These are phyloP conservation scores for Fusarium citri DNA, from an alignment of 2,329 filamentous ascomycete genomes.

Conservation along the genomic window DNA sequence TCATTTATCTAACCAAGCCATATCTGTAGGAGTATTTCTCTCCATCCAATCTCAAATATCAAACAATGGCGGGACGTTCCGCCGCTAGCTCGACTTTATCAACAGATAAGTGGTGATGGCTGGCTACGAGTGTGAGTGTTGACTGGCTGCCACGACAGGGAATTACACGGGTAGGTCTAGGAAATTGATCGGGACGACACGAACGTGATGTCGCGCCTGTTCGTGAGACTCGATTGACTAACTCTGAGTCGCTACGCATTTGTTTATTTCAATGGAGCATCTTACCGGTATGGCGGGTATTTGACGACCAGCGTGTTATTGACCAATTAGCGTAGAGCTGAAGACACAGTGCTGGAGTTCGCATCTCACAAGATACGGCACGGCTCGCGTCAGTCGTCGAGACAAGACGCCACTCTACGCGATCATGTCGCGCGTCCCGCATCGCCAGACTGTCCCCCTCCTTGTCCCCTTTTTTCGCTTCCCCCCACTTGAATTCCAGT, in stretches of 20 bases:
- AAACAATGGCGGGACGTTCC: slow-evolving; percentile 42
- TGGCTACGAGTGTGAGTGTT: background rate
- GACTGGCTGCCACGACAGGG: background rate
- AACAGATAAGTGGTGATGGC: background rate
- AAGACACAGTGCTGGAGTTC: slow-evolving; percentile 4
- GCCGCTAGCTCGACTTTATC: slow-evolving; percentile 22
- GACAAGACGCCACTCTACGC: slow-evolving; percentile 42
- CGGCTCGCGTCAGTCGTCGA: slow-evolving; percentile 26
- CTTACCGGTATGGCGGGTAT: slow-evolving; percentile 6
- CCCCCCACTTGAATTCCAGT: slow-evolving; percentile 34
- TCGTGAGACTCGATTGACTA: slow-evolving; percentile 31
- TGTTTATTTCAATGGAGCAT: slow-evolving; percentile 23
- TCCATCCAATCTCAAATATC: background rate
- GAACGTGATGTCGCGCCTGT: slow-evolving; percentile 22
- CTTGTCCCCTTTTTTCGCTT: slow-evolving; percentile 24
- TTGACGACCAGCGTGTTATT: slow-evolving; percentile 24
- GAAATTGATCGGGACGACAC: slow-evolving; percentile 1
- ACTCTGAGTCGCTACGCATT: slow-evolving; percentile 9
- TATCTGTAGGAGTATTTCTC: background rate
- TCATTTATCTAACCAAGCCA: background rate
- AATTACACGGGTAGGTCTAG: background rate
- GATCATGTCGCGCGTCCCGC: slow-evolving; percentile 36
- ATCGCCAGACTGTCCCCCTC: slow-evolving; percentile 8
- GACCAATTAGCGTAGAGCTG: slow-evolving; percentile 8
- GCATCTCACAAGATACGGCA: slow-evolving; percentile 1